These are phyloP conservation scores for Phytophthora sp. DNA, from an alignment of 352 stramenopile species.

Conservation along the genomic window DNA sequence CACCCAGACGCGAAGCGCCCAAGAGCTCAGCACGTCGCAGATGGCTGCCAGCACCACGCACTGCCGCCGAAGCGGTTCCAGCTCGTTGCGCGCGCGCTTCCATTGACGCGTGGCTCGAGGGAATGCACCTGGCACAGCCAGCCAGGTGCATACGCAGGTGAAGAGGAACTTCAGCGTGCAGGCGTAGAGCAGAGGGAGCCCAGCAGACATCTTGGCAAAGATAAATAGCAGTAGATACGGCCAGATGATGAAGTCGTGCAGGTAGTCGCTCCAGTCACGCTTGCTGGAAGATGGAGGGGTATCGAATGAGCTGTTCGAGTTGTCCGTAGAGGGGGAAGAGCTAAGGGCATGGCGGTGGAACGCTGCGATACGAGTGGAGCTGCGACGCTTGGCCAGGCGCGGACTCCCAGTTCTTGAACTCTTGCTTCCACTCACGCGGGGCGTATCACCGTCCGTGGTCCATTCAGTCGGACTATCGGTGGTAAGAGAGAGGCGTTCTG, in stretches of 20 bases:
- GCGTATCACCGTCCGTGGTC: conserved; percentile 3
- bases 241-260: conserved; percentile 79
- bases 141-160: conserved; percentile 72
- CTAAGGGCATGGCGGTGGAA: conserved; percentile 33
- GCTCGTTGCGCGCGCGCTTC: conserved; percentile 49
- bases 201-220: conserved; percentile 48
- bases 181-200: conserved; percentile 50
- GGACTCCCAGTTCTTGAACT: conserved; percentile 25
- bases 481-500: conserved; percentile 33
- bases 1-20: conserved; percentile 58
- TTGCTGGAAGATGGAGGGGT: conserved; percentile 1
- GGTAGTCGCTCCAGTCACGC: conserved; percentile 54
- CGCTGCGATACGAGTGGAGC: conserved; percentile 35
- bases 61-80: conserved; percentile 52
- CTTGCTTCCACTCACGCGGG: conserved; percentile 7
- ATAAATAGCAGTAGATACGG: conserved; percentile 70
- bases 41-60: conserved; percentile 62
- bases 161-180: conserved; percentile 74
- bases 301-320: background rate
- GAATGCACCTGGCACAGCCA: conserved; percentile 63
- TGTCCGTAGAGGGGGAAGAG: conserved; percentile 3
- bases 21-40: conserved; percentile 69
- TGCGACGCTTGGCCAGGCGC: conserved; percentile 24
- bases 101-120: conserved; percentile 59
- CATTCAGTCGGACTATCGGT: conserved; percentile 7